phyloP scores from a whole-genome alignment of 495 filamentous ascomycete genomes.

The Glonium stellatum region DNA sequence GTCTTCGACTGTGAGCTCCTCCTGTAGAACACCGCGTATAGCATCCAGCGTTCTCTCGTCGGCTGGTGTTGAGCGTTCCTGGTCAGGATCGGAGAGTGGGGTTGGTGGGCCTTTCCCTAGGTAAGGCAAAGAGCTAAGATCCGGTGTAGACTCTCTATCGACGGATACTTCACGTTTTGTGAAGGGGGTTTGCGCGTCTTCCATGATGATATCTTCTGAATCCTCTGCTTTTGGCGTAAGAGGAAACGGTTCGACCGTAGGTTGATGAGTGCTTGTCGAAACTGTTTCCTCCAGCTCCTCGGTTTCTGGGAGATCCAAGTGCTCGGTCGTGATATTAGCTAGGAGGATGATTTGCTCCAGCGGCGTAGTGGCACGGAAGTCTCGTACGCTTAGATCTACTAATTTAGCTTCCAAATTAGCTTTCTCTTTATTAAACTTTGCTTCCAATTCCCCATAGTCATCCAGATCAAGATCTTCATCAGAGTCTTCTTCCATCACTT shows the following conservation, averaged over 20 bases:
- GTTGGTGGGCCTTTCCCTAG: slow-evolving; percentile 32
- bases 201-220: slow-evolving; percentile 23
- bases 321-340: slow-evolving; percentile 13
- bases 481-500: slow-evolving; percentile 23
- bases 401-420: slow-evolving; percentile 30
- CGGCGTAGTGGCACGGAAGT: slow-evolving; percentile 31
- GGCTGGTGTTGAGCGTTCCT: slow-evolving; percentile 18
- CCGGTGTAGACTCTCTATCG: slow-evolving; percentile 25
- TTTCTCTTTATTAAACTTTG: slow-evolving; percentile 35
- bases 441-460: slow-evolving; percentile 32
- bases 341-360: slow-evolving; percentile 30
- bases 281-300: neutral
- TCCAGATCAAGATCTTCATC: slow-evolving; percentile 38
- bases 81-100: slow-evolving; percentile 28
- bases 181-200: slow-evolving; percentile 11
- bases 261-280: neutral
- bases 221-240: slow-evolving; percentile 26
- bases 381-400: slow-evolving; percentile 30
- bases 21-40: slow-evolving; percentile 10
- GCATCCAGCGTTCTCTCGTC: slow-evolving; percentile 23
- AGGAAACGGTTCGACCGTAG: neutral
- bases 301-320: neutral
- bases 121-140: slow-evolving; percentile 33
- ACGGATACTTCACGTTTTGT: slow-evolving; percentile 8
- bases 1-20: neutral